Evolutionary conservation across 257 asterid species (phyloP), one percentile per base, ranked within the genome.

Genomic region (Datura wrightii): DNA sequence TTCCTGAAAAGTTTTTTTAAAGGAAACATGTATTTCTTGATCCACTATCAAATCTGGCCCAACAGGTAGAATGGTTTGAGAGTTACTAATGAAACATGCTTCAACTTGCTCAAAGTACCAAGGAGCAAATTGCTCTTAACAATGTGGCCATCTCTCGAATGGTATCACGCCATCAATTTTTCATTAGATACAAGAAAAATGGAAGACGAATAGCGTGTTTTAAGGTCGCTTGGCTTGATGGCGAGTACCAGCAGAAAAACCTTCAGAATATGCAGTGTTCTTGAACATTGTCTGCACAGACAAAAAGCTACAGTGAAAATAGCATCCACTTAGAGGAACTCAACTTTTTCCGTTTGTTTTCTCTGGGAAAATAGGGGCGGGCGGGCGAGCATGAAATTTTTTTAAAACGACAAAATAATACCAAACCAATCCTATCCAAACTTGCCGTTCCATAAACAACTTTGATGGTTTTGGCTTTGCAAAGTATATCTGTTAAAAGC

Each of bases 211-310:
- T 39, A 31, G 5, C n/a, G 37, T 42, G 14, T 76, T 71, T 87
- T 85, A 91, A 86, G 69, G 76, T 85, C 91, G 88, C 85, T 88
- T 92, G 4, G 89, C 89, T 84, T 92, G 95, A 34, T 55, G 84
- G 48, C 70, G 87, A 78, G 71, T 90, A n/a, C 94, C 95, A 54
- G 92, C 94, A 31, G 53, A 56, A 87, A 92, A 93, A 62, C 97
- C 97, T 90, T 93, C 97, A 55, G 97, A 87, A 85, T 92, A 93
- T 9, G 97, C 94, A 41, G 88, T 81, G 88, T 92, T 92, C 95
- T 93, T 93, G 92, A 90, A 92, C 15, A 89, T 90, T 4, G 87
- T 91, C 95, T 92, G 95, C 91, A 82, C 60, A 83, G 3, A 4
- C 15, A 78, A 78, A 44, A 71, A 52, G 16, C 34, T 78, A 31